Conservation (phyloP, 768 basidiomycete species). For the Leccinellum luteum region DNA sequence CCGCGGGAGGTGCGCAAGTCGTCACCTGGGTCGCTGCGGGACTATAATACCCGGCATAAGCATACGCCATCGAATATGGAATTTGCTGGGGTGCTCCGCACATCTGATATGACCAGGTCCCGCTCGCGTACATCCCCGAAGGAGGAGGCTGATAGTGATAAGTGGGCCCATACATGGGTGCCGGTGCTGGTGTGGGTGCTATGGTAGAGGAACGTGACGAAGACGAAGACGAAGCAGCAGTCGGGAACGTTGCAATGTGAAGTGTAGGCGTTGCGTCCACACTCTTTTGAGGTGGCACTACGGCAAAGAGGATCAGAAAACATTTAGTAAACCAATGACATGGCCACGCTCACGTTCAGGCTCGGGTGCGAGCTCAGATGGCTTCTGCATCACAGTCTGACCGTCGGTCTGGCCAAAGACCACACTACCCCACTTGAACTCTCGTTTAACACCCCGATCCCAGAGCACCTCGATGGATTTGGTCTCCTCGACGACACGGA, state of each 20-base stretch:
- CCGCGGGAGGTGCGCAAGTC: conserved; percentile 13
- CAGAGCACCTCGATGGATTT: conserved; percentile 78
- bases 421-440: conserved; percentile 82
- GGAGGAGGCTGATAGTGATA: conserved; percentile 20
- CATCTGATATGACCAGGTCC: conserved; percentile 35
- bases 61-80: conserved; percentile 21
- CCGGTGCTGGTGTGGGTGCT: conserved; percentile 15
- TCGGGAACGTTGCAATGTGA: conserved; percentile 24
- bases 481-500: conserved; percentile 66
- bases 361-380: conserved; percentile 50
- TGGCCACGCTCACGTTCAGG: conserved; percentile 41
- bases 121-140: conserved; percentile 18
- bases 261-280: conserved; percentile 16
- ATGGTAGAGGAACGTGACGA: conserved; percentile 17
- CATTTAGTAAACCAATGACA: background rate
- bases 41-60: conserved; percentile 23
- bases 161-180: conserved; percentile 19
- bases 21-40: conserved; percentile 11
- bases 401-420: conserved; percentile 73
- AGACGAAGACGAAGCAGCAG: conserved; percentile 17
- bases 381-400: conserved; percentile 66
- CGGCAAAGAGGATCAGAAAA: conserved; percentile 9
- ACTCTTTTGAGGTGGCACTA: conserved; percentile 19
- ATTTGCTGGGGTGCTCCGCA: conserved; percentile 18
- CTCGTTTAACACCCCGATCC: conserved; percentile 69